Conservation (phyloP, 805 yeast species). For the Ogataea paradorogensis region DNA sequence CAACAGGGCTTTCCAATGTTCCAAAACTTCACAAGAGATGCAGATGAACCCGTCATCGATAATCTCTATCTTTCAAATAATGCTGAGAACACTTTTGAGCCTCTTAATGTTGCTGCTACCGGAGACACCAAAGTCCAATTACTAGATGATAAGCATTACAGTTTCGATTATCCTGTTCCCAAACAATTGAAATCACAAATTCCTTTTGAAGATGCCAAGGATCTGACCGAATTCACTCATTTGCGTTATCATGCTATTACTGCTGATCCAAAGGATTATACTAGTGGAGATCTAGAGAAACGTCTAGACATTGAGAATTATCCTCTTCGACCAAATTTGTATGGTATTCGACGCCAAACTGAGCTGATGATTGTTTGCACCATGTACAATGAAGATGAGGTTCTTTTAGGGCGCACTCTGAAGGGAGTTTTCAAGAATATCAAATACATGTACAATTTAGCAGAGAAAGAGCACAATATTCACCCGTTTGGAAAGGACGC, state of each 20-base stretch:
- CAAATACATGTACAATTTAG: conserved; percentile 58
- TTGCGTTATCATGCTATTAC: conserved; percentile 93
- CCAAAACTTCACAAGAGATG: conserved; percentile 28
- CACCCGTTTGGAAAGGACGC: conserved; percentile 87
- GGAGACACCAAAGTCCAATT: conserved; percentile 42
- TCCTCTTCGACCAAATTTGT: conserved; percentile 71
- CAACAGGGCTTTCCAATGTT: conserved; percentile 16
- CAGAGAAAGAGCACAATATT: conserved; percentile 41
- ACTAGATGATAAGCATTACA: conserved; percentile 65
- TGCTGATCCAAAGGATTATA: conserved; percentile 79
- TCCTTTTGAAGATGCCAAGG: conserved; percentile 38
- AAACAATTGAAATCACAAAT: conserved; percentile 50
- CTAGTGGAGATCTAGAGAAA: conserved; percentile 49
- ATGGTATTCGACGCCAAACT: conserved; percentile 70
- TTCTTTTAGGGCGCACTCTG: conserved; percentile 75
- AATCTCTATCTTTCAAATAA: conserved; percentile 14
- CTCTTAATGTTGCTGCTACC: conserved; percentile 24
- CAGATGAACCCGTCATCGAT: conserved; percentile 30
- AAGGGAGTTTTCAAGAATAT: conserved; percentile 90
- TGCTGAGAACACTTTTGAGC: conserved; percentile 14
- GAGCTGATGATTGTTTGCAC: conserved; percentile 85
- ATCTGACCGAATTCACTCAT: conserved; percentile 56
- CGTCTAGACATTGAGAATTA: conserved; percentile 28
- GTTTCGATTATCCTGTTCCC: conserved; percentile 84
- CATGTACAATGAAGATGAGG: conserved; percentile 89